These are phyloP conservation scores for Alternaria sp. DNA, from an alignment of 2,329 filamentous ascomycete genomes.

Conservation along the genomic window DNA sequence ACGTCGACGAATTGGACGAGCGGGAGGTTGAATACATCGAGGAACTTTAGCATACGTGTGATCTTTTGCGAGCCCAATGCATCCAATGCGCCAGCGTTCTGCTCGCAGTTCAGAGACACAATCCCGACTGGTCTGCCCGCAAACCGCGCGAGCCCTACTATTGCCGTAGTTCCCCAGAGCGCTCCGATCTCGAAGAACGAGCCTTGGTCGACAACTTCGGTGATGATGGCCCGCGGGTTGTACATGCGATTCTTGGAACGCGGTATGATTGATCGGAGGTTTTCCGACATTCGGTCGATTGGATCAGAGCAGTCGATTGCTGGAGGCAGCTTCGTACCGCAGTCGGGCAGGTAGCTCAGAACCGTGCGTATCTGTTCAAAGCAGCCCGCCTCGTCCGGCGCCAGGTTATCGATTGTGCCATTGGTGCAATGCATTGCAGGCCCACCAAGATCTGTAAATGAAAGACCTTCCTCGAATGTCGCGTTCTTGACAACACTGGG, in stretches of 20 bases:
- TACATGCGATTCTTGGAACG: conserved; percentile 66
- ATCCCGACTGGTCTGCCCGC: conserved; percentile 65
- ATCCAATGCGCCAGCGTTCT: conserved; percentile 66
- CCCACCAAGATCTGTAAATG: conserved; percentile 65
- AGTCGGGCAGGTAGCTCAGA: conserved; percentile 64
- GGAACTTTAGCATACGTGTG: conserved; percentile 65
- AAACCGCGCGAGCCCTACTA: conserved; percentile 65
- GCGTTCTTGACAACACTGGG: conserved; percentile 67
- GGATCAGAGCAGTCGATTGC: conserved; percentile 56
- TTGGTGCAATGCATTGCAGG: conserved; percentile 68
- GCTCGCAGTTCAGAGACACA: conserved; percentile 65
- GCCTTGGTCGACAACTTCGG: conserved; percentile 60
- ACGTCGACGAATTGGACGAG: conserved; percentile 69
- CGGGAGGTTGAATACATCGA: conserved; percentile 70
- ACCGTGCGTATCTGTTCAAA: conserved; percentile 66
- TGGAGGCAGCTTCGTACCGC: conserved; percentile 62
- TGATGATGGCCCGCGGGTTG: conserved; percentile 63
- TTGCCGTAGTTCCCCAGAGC: conserved; percentile 67
- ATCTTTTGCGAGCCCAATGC: conserved; percentile 67
- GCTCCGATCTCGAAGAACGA: conserved; percentile 70
- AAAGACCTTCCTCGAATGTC: conserved; percentile 68
- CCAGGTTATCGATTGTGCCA: conserved; percentile 70
- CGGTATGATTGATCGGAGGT: conserved; percentile 63
- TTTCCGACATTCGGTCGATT: conserved; percentile 55
- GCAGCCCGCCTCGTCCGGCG: conserved; percentile 64